Percentiles rank a stretch among this genome's conserved stretches.
Evolutionary conservation across 805 yeast species (phyloP).

Genomic region (Wickerhamomyces chaumierensis): DNA sequence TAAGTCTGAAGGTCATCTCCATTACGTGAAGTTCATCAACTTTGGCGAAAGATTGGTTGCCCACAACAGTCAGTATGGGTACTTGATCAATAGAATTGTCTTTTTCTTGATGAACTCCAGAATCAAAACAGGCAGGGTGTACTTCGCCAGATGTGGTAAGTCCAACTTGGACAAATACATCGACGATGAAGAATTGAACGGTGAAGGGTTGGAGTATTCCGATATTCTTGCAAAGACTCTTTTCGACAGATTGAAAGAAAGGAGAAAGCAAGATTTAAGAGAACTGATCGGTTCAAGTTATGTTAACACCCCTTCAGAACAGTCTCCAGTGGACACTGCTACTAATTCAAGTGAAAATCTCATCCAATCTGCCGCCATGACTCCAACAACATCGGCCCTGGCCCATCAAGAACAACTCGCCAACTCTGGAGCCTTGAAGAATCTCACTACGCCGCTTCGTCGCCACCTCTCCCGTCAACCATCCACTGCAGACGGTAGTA

Average conservation of each 20-base stretch:
- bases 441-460: conserved; percentile 3
- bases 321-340: conserved; percentile 1
- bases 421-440: conserved; percentile 10
- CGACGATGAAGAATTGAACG: conserved; percentile 74
- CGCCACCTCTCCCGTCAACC: conserved; percentile 24
- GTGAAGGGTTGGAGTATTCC: conserved; percentile 62
- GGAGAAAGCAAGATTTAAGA: conserved; percentile 10
- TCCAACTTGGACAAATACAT: conserved; percentile 40
- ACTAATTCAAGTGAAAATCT: conserved; percentile 1
- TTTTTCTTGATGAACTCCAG: conserved; percentile 87
- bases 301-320: background rate
- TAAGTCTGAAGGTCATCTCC: conserved; percentile 36
- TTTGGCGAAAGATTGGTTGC: conserved; percentile 79
- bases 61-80: conserved; percentile 77
- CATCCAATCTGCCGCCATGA: background rate
- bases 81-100: conserved; percentile 81
- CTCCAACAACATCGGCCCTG: conserved; percentile 2
- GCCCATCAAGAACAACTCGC: background rate
- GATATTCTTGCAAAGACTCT: conserved; percentile 50
- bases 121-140: conserved; percentile 82
- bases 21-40: conserved; percentile 78
- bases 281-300: background rate
- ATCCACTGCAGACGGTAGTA: conserved; percentile 41
- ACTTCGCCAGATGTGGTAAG: conserved; percentile 74
- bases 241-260: conserved; percentile 21